Evolutionary conservation across 1,284 basidiomycete genomes (phyloP), one percentile per base, ranked within the genome.

Genomic region (Ceratobasidium sp.): DNA sequence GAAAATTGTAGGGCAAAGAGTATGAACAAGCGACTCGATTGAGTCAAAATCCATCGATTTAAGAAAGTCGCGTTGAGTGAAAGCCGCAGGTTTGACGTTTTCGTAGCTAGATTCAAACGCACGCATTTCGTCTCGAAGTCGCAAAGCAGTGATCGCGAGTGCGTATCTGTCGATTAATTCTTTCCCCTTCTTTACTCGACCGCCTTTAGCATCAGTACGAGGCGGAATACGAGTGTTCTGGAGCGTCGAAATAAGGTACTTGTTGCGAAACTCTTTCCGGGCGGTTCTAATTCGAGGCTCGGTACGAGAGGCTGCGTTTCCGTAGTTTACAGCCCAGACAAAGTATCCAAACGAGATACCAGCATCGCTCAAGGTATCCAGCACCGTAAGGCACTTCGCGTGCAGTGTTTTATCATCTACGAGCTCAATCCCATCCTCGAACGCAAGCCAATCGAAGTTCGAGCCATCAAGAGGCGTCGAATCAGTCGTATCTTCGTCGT

Each of bases 321-420:
- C 18, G 15, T 63, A 63, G 33, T 42, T 63, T 18, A 63, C 61
- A 10, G 61, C 39, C 61, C 61, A 63, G 26, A 61, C 39, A 63
- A 63, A 63, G 20, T 15, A 1, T 7, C 39, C 61, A 18, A 42
- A 40, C 7, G 7, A 18, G 13, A 15, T 39, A 20, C 40, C 2
- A 4, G 18, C 18, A 5, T 23, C n/a, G 13, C 33, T 26, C 6
- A 42, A n/a, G 12, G 2, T 15, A 6, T 63, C 15, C 15, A 63
- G 3, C 1, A 42, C 39, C 3, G 39, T 33, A 1, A 18, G 33
- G 61, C 61, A 63, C 3, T 63, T 18, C 3, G 40, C 26, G 13
- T 63, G 61, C 39, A 63, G 33, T 1, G n/a, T 20, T 15, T 33
- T 9, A 33, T 63, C 61, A 15, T 42, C 20, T 42, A 63, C 15